These are phyloP conservation scores for Termitomyces sp. DNA, from an alignment of 768 basidiomycete species.

Conservation along the genomic window DNA sequence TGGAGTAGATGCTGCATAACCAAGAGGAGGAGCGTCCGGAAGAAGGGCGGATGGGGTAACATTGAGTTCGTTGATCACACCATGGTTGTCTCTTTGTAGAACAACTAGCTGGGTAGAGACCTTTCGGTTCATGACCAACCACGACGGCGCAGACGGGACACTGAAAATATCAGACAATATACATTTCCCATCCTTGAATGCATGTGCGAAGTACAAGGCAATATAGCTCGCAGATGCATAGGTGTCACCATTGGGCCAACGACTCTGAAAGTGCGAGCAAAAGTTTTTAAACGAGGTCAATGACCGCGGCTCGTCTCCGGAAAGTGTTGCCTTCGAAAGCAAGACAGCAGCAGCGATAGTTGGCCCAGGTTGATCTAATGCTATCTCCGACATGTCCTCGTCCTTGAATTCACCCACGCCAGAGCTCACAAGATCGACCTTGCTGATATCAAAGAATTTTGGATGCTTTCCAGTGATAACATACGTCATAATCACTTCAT, in stretches of 20 bases:
- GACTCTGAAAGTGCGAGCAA: neutral
- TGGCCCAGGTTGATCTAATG: neutral
- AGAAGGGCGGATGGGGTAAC: neutral
- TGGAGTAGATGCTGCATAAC: neutral
- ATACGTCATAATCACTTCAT: constrained; percentile 1
- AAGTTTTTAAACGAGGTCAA: neutral
- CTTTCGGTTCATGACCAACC: neutral
- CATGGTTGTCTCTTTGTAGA: neutral
- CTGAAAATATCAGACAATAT: neutral
- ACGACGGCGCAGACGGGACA: neutral
- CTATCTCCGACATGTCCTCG: too few relatives aligned
- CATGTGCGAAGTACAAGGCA: neutral
- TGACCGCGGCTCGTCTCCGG: neutral
- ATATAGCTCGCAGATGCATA: neutral
- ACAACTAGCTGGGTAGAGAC: neutral
- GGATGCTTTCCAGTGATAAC: neutral
- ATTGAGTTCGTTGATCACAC: neutral
- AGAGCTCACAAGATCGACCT: too few relatives aligned
- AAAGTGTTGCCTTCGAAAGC: neutral
- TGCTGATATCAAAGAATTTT: too few relatives aligned
- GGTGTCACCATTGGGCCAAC: neutral
- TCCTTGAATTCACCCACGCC: too few relatives aligned
- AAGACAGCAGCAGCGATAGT: neutral
- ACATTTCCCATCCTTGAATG: too few relatives aligned
- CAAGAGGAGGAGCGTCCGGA: neutral